Percentiles rank a stretch among this genome's conserved stretches.
Evolutionary conservation across 257 asterid genomes (phyloP).

Genomic region (Ligustrum vulgare): DNA sequence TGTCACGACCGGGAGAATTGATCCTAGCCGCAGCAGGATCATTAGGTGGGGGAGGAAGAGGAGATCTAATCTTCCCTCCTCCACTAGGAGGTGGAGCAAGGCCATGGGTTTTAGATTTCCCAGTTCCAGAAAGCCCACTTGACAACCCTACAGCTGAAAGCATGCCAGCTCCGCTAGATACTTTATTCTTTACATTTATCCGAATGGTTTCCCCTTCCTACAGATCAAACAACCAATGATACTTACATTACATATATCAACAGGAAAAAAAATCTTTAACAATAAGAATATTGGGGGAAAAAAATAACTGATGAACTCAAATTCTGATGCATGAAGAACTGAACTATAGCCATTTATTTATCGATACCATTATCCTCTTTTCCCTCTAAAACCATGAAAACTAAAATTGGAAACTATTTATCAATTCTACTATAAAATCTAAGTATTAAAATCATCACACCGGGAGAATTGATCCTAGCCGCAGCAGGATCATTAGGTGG

Average conservation of each 20-base stretch:
- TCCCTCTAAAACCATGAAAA: background rate
- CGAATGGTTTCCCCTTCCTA: conserved; percentile 61
- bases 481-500: conserved; percentile 50
- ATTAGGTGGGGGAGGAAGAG: conserved; percentile 55
- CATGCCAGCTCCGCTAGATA: conserved; percentile 49
- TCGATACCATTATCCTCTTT: background rate
- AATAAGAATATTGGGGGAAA: background rate
- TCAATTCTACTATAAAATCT: background rate
- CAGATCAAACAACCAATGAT: conserved; percentile 14
- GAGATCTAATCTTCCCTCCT: conserved; percentile 41
- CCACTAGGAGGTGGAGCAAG: conserved; percentile 54
- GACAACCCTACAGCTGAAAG: conserved; percentile 51
- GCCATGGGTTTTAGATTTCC: conserved; percentile 32
- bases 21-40: conserved; percentile 44
- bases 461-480: conserved; percentile 35
- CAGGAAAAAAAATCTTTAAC: background rate
- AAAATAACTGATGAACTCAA: background rate
- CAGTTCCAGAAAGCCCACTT: conserved; percentile 36
- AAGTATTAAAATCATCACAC: background rate
- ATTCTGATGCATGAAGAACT: background rate
- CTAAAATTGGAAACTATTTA: background rate
- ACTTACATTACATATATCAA: background rate
- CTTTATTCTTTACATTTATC: conserved; percentile 52
- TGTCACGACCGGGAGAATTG: conserved; percentile 22
- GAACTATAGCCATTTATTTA: background rate